Percentiles rank a stretch among this genome's conserved stretches.
Conservation (phyloP, 1,139 yeast genomes). For the Yamadazyma diospyri region DNA sequence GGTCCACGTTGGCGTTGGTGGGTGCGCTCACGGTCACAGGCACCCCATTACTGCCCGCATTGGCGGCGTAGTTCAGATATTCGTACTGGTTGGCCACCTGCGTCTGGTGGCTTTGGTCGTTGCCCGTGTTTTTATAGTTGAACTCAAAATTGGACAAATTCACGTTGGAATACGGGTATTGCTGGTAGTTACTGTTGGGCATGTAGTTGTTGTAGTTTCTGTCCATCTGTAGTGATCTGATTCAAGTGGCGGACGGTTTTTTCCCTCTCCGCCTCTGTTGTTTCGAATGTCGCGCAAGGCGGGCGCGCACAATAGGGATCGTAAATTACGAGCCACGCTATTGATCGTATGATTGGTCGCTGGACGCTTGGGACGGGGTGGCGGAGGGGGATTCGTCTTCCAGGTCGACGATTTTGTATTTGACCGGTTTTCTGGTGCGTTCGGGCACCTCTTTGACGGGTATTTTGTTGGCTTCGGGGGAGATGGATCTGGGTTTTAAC, state of each 20-base stretch:
- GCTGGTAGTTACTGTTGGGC: slow-evolving; percentile 5
- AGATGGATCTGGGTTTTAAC: slow-evolving; percentile 8
- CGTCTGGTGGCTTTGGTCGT: background rate
- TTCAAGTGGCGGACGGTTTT: background rate
- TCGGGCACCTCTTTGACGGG: background rate
- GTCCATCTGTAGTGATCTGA: too few species aligned
- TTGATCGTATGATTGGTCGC: slow-evolving; percentile 1
- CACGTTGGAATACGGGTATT: slow-evolving; percentile 1
- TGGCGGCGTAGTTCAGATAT: background rate
- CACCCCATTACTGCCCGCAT: background rate
- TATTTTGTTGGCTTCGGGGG: background rate
- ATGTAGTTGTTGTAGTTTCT: slow-evolving; percentile 8
- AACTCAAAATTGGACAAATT: slow-evolving; percentile 3
- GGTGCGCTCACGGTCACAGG: background rate
- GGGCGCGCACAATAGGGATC: slow-evolving; percentile 5
- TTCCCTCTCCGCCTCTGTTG: background rate
- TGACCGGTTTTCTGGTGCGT: too few species aligned
- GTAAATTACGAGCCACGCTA: slow-evolving; percentile 9
- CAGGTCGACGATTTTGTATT: slow-evolving; percentile 4
- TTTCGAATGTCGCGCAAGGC: too few species aligned
- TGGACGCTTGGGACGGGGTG: background rate
- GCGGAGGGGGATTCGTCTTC: slow-evolving; percentile 4
- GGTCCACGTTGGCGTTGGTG: slow-evolving; percentile 1
- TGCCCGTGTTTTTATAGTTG: slow-evolving; percentile 1
- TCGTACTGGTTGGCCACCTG: slow-evolving; percentile 3